phyloP scores from a whole-genome alignment of 805 yeast genomes.

The Cyberlindnera americana region DNA sequence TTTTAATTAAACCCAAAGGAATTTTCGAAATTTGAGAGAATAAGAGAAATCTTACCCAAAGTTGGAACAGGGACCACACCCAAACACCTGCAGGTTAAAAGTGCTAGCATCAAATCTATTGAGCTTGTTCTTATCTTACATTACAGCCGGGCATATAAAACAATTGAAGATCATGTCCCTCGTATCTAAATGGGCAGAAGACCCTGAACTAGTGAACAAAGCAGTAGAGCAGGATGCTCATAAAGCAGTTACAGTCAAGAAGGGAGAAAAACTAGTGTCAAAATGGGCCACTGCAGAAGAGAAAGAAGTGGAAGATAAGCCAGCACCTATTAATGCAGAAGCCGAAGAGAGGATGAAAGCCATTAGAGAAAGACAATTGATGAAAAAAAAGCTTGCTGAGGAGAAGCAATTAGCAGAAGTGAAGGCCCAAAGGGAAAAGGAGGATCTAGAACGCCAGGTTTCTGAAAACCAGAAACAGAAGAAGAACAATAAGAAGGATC shows the following conservation, averaged over 20 bases:
- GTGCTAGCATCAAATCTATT: no score
- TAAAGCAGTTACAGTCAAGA: slow-evolving; percentile 16
- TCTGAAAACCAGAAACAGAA: not conserved
- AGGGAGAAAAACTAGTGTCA: slow-evolving; percentile 20
- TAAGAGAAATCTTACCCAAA: no score
- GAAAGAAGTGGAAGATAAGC: slow-evolving; percentile 14
- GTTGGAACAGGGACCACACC: no score
- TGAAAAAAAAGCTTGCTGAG: slow-evolving; percentile 4
- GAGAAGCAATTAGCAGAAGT: slow-evolving; percentile 1
- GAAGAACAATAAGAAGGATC: not conserved
- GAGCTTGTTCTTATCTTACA: no score
- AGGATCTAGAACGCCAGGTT: not conserved
- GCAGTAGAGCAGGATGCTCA: slow-evolving; percentile 19
- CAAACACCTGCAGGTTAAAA: no score
- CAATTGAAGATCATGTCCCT: slow-evolving; percentile 17
- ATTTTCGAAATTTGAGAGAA: no score
- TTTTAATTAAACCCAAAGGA: no score
- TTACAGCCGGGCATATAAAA: no score
- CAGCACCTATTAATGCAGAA: slow-evolving; percentile 11
- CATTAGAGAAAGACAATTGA: slow-evolving; percentile 7
- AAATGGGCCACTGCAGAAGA: slow-evolving; percentile 22
- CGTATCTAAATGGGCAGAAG: slow-evolving; percentile 26
- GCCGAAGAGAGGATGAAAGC: slow-evolving; percentile 14
- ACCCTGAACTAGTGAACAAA: slow-evolving; percentile 15
- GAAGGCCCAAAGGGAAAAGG: not conserved